Evolutionary conservation across 106 monocot species (phyloP), one percentile per base, ranked within the genome.

Genomic region (Phalaenopsis equestris): DNA sequence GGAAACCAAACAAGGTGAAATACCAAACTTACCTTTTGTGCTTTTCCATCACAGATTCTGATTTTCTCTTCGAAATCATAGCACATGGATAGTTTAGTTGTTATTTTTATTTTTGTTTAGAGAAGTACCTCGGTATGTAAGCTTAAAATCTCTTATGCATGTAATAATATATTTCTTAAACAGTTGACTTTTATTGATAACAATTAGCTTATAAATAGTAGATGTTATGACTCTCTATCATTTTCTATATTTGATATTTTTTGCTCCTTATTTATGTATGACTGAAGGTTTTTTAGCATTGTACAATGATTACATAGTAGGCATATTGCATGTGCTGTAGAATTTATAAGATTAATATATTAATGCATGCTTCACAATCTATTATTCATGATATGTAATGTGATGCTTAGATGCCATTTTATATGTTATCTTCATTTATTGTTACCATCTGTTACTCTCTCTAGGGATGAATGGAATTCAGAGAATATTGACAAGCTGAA

Each of bases 401-500:
- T 36, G 38, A 38, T 70, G n/a, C 10, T 4, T 70, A 70, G 39
- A 38, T 65, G 0, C 23, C 64, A 65, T 70, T 38, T 70, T 61
- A 8, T 61, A 39, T 70, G 39, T 14, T 61, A 39, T 70, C 23
- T 39, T 70, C 38, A 70, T 70, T 38, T 43, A 74, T 43, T 45
- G 70, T 52, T 76, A 36, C 10, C 76, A 49, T 56, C 16, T 41
- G 78, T 79, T 57, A 61, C 75, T 41, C 79, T 6, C 43, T 85
- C n/a, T 64, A 92, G 92, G 72, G 75, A 84, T 80, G 79, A 24
- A 48, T 81, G 72, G 81, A 73, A 41, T 41, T n/a, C 83, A 17
- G 89, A 87, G 78, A 79, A 82, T 79, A 55, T 75, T n/a, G 86
- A 87, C 84, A 92, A 92, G 82, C 87, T 86, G 56, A 82, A 76